Evolutionary conservation across 805 yeast species (phyloP).

Genomic region (Saccharomycopsis sp.): DNA sequence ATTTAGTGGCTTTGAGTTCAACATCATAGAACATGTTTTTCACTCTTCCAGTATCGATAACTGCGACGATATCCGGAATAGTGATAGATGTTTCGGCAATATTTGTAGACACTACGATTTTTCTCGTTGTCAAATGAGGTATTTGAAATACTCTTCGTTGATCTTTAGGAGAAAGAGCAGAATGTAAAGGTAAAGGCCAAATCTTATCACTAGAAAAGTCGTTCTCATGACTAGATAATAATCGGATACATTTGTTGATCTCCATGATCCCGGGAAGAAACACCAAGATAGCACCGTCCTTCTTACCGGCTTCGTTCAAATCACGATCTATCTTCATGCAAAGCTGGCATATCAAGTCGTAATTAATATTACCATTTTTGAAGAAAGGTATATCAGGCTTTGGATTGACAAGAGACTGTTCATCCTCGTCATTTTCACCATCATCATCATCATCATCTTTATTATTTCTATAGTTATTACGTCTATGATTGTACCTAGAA

Average conservation of each 20-base stretch:
- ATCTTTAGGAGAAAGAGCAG: slow-evolving; percentile 76
- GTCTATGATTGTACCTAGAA: slow-evolving; percentile 15
- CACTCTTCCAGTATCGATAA: slow-evolving; percentile 81
- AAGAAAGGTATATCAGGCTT: slow-evolving; percentile 62
- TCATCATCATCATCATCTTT: slow-evolving; percentile 17
- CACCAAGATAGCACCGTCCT: slow-evolving; percentile 70
- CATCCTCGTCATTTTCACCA: slow-evolving; percentile 23
- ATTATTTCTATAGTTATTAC: slow-evolving; percentile 13
- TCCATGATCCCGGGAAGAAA: slow-evolving; percentile 91
- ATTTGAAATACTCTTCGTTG: slow-evolving; percentile 67
- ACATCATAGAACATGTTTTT: slow-evolving; percentile 72
- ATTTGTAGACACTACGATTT: slow-evolving; percentile 84
- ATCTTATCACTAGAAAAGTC: slow-evolving; percentile 25
- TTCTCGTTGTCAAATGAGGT: slow-evolving; percentile 52
- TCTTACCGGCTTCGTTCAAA: slow-evolving; percentile 30
- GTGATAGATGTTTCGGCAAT: slow-evolving; percentile 97
- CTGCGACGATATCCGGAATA: slow-evolving; percentile 90
- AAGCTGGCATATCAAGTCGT: slow-evolving; percentile 57
- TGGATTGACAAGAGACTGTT: slow-evolving; percentile 36
- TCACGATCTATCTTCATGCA: slow-evolving; percentile 47
- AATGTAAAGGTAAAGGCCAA: slow-evolving; percentile 67
- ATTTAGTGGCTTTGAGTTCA: slow-evolving; percentile 56
- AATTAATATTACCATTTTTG: slow-evolving; percentile 62
- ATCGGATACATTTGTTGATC: slow-evolving; percentile 58
- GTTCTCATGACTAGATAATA: slow-evolving; percentile 23